Evolutionary conservation across 2,329 filamentous ascomycete species (phyloP).

Genomic region (Xylaria multiplex): DNA sequence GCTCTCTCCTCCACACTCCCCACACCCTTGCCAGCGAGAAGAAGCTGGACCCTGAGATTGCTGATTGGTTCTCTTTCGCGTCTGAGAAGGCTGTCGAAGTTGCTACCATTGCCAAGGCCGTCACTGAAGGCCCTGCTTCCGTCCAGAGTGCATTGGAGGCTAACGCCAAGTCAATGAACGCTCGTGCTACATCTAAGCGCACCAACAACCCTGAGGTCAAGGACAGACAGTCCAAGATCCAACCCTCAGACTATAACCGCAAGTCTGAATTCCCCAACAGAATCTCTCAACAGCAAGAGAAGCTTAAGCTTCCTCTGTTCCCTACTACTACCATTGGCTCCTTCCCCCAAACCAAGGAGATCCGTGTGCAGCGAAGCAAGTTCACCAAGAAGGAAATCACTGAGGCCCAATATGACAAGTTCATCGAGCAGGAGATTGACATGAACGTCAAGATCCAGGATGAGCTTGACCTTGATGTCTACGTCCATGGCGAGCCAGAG

Average conservation of each 20-base stretch:
- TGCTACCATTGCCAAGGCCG: constrained; percentile 93
- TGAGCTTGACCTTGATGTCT: constrained; percentile 96
- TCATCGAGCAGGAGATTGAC: constrained; percentile 99
- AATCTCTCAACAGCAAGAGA: constrained; percentile 88
- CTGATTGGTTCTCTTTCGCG: constrained; percentile 99
- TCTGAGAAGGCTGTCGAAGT: constrained; percentile 93
- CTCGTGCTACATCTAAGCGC: constrained; percentile 89
- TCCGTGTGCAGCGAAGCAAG: constrained; percentile 95
- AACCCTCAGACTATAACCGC: constrained; percentile 86
- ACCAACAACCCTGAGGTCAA: constrained; percentile 99
- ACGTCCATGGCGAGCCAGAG: constrained; percentile 98
- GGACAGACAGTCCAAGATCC: constrained; percentile 92
- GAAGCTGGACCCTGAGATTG: constrained; percentile 93
- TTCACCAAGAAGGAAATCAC: constrained; percentile 99
- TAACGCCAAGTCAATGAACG: constrained; percentile 93
- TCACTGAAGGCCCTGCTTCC: constrained; percentile 88
- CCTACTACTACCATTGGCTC: constrained; percentile 99
- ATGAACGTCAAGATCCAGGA: constrained; percentile 97
- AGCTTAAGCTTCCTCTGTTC: constrained; percentile 95
- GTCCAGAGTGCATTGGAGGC: constrained; percentile 92
- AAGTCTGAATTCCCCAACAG: constrained; percentile 87
- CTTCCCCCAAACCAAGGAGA: constrained; percentile 99
- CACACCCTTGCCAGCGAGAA: constrained; percentile 99
- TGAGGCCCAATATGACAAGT: constrained; percentile 91
- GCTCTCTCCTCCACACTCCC: constrained; percentile 96